Percentiles rank a stretch among this genome's conserved stretches.
These are phyloP conservation scores for Aspergillus homomorphus DNA, from an alignment of 495 filamentous ascomycete genomes.

Conservation along the genomic window DNA sequence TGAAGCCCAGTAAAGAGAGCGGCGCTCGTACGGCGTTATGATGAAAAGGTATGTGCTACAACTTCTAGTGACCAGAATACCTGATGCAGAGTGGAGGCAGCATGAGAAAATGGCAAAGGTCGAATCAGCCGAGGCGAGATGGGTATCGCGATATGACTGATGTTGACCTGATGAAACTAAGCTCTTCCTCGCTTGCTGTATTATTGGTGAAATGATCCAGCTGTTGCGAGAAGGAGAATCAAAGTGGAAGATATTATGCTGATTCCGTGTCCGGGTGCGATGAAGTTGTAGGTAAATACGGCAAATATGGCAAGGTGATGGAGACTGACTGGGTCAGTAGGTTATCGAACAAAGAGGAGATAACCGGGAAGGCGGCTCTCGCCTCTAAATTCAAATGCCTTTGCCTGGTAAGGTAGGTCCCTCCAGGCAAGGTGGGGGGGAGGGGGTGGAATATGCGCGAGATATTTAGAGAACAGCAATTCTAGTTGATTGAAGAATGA, in stretches of 20 bases:
- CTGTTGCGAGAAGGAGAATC: background rate
- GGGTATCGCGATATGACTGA: background rate
- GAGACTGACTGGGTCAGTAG: conserved; percentile 15
- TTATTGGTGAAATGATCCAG: background rate
- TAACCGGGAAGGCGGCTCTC: conserved; percentile 19
- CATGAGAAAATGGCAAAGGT: background rate
- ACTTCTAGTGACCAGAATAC: background rate
- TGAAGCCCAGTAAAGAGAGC: background rate
- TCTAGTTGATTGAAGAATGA: conserved; percentile 27
- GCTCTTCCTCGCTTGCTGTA: background rate
- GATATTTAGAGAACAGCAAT: conserved; percentile 23
- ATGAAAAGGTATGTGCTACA: background rate
- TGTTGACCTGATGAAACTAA: background rate
- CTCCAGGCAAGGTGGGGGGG: conserved; percentile 20
- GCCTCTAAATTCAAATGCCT: conserved; percentile 22
- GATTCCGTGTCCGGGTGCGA: too few species aligned
- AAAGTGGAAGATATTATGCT: background rate
- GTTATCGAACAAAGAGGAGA: conserved; percentile 12
- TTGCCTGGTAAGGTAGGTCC: conserved; percentile 19
- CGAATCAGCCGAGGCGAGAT: background rate
- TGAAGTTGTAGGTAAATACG: background rate
- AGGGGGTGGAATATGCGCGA: conserved; percentile 14
- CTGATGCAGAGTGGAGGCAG: background rate
- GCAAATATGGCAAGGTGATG: background rate
- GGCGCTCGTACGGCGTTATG: background rate